These are phyloP conservation scores for Chenopodium berlandieri DNA, from an alignment of 148 eudicot species.

Conservation along the genomic window DNA sequence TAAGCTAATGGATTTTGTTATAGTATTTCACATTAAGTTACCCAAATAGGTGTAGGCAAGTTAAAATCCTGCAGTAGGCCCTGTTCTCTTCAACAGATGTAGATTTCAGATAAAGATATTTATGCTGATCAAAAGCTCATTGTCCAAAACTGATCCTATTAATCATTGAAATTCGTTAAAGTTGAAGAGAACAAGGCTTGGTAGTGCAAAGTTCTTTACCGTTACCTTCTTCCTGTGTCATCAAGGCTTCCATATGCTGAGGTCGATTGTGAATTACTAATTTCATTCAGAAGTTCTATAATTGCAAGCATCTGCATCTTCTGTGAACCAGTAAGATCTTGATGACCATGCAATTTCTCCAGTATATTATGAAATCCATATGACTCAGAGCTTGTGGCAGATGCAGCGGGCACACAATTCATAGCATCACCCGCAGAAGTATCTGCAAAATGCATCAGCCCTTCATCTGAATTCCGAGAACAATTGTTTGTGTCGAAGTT, in stretches of 20 bases:
- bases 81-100: neutral
- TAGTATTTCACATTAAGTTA: neutral
- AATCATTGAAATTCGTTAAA: neutral
- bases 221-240: slow-evolving; percentile 92
- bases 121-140: neutral
- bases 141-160: neutral
- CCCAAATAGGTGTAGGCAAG: neutral
- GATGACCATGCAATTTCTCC: slow-evolving; percentile 47
- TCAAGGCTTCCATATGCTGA: slow-evolving; percentile 88
- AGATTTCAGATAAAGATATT: neutral
- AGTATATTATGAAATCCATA: slow-evolving; percentile 44
- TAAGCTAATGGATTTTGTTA: neutral
- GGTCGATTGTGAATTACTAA: slow-evolving; percentile 49
- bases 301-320: slow-evolving; percentile 64
- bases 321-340: slow-evolving; percentile 47
- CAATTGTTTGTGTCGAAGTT: slow-evolving; percentile 31
- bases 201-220: neutral
- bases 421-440: slow-evolving; percentile 36
- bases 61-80: neutral
- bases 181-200: neutral
- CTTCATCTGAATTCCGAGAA: slow-evolving; percentile 41
- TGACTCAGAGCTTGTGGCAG: slow-evolving; percentile 46
- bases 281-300: slow-evolving; percentile 72
- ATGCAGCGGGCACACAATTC: slow-evolving; percentile 29
- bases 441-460: slow-evolving; percentile 30